These are phyloP conservation scores for Saccharomycopsis phalli DNA, from an alignment of 1,139 yeast genomes.

Conservation along the genomic window DNA sequence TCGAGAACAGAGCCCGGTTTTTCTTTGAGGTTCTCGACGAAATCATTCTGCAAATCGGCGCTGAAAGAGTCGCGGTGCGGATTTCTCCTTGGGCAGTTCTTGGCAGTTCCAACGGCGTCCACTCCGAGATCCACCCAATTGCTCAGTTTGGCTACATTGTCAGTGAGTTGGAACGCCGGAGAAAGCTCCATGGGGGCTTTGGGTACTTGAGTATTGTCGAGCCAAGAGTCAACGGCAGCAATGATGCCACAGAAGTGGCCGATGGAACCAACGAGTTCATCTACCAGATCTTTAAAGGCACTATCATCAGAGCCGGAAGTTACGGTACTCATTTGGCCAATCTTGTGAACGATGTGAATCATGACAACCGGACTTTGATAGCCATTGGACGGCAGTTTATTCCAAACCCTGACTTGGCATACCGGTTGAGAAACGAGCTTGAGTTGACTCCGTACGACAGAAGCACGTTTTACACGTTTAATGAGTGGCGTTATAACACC, in stretches of 20 bases:
- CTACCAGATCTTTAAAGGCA: conserved; percentile 32
- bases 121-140: conserved; percentile 28
- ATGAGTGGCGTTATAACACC: conserved; percentile 15
- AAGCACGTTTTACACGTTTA: conserved; percentile 31
- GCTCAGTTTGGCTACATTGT: conserved; percentile 32
- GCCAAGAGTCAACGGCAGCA: conserved; percentile 26
- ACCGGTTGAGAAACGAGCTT: conserved; percentile 31
- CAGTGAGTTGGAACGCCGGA: conserved; percentile 33
- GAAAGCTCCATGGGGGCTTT: conserved; percentile 24
- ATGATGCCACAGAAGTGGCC: conserved; percentile 1
- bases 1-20: conserved; percentile 58
- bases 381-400: conserved; percentile 41
- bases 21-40: conserved; percentile 49
- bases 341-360: conserved; percentile 27
- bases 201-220: conserved; percentile 38
- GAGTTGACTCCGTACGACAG: conserved; percentile 28
- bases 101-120: conserved; percentile 30
- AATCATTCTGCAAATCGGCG: conserved; percentile 40
- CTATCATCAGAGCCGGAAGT: conserved; percentile 33
- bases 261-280: conserved; percentile 24
- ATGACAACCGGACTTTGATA: conserved; percentile 32
- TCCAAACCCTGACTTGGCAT: conserved; percentile 41
- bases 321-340: no score
- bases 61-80: conserved; percentile 41
- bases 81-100: conserved; percentile 49